Evolutionary conservation across 2,329 filamentous ascomycete species (phyloP), one percentile per base, ranked within the genome.

Genomic region (Colletotrichum karsti): DNA sequence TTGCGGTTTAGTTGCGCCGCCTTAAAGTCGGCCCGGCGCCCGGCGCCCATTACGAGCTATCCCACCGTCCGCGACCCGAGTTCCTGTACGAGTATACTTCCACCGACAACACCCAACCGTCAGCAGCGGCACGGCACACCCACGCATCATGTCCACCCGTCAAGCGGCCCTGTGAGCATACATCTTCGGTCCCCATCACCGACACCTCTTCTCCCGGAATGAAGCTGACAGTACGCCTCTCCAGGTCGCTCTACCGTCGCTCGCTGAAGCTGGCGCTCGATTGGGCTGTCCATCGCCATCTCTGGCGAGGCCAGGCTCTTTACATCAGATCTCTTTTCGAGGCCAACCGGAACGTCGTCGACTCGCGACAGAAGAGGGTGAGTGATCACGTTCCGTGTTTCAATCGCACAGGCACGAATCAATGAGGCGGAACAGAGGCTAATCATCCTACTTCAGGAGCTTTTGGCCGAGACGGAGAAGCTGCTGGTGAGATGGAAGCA

Each of bases 251-350:
- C 69, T 99, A 99, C 82, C 92, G 95, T 77, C 93, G 94, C 74
- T 94, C 94, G 26, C 82, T 99, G 78, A 98, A 98, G 87, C 90
- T 98, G 72, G 88, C 96, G 44, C 90, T 98, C 72, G 94, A 98
- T 84, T 99, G 96, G 96, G 90, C 94, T 65, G 94, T 98, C 71
- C 93, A 98, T 79, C 90, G 96, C 73, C 90, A 95, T 76, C 83
- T 98, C 69, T 99, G 96, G 95, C 92, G 96, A 75, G 95, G 95
- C 70, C 96, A 98, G 82, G 96, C 96, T 33, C 85, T 98, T 71
- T 98, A 99, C 81, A 97, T 99, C 75, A 92, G 96, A 75, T 94
- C 92, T 39, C 87, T 98, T 13, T 99, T 98, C 78, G 96, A 99
- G 80, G 94, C 94, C 65, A 98, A 99, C 81, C 93, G 90, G 78